These are phyloP conservation scores for Diaporthe caulivora DNA, from an alignment of 2,329 filamentous ascomycete species.

Conservation along the genomic window DNA sequence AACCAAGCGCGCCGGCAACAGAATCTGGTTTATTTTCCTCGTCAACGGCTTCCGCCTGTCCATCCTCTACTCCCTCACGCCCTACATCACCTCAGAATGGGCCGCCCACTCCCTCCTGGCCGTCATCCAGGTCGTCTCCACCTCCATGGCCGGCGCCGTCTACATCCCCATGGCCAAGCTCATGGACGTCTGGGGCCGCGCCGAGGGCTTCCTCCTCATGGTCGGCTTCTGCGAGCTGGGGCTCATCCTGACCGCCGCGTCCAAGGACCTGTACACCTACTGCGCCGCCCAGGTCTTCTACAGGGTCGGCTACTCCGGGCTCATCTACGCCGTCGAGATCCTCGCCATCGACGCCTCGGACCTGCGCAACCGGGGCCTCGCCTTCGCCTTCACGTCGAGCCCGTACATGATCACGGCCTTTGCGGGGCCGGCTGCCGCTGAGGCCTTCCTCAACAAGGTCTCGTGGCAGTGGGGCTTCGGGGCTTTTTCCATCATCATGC, in stretches of 20 bases:
- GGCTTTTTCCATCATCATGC: conserved; percentile 69
- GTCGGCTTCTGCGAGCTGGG: conserved; percentile 59
- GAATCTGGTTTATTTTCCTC: conserved; percentile 64
- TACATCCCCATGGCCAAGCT: conserved; percentile 64
- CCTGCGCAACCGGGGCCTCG: conserved; percentile 75
- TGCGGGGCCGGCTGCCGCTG: conserved; percentile 67
- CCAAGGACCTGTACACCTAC: conserved; percentile 71
- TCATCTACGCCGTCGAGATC: conserved; percentile 71
- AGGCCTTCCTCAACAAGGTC: conserved; percentile 61
- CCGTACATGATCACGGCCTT: conserved; percentile 74
- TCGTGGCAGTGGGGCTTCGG: conserved; percentile 75
- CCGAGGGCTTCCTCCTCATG: conserved; percentile 58
- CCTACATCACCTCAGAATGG: conserved; percentile 64
- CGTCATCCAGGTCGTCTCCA: conserved; percentile 65
- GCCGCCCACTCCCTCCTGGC: conserved; percentile 65
- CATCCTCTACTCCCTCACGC: conserved; percentile 55
- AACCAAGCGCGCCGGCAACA: conserved; percentile 42
- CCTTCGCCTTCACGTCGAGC: conserved; percentile 71
- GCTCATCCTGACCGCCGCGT: conserved; percentile 74
- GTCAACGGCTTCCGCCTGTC: conserved; percentile 61
- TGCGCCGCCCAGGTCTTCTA: conserved; percentile 76
- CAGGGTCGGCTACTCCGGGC: conserved; percentile 70
- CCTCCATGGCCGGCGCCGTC: conserved; percentile 67
- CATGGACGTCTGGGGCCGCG: conserved; percentile 61
- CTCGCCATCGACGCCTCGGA: conserved; percentile 77